Base-by-base conservation (phyloP, 2,329 filamentous ascomycete species). In the Ploettnerulaceae sp. region DNA sequence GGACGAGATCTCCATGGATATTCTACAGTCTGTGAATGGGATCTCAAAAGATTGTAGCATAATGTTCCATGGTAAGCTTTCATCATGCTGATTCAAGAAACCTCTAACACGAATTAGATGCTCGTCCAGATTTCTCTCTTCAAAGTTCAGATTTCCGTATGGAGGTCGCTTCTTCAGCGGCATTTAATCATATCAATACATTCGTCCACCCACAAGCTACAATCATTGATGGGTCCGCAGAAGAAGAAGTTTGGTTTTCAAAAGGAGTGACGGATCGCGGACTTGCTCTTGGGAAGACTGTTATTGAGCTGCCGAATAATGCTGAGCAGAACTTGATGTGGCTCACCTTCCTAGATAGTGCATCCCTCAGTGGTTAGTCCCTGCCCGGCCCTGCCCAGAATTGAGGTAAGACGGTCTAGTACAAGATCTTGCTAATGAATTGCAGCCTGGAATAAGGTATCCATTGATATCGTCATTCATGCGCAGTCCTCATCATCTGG, bases 391-490 rank as follows among this genome's bases (percentile, higher is more conserved):
- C 26, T 43, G 36, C 15, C 25, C 2, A 24, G 20, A 22, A n/a
- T 32, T 8, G 7, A 15, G 0, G 15, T 24, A 26, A 50, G 18
- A 44, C 56, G 41, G n/a, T n/a, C n/a, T n/a, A n/a, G n/a, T n/a
- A n/a, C n/a, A n/a, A n/a, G n/a, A n/a, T n/a, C 14, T n/a, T 48
- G 35, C 57, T 63, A 51, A 61, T 54, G 36, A 53, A 37, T 20
- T 32, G 18, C 60, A 83, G 84, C 77, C 25, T 96, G 90, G 90
- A 82, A 91, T 63, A 77, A 80, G 36, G 72, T 87, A 4, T 79
- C 75, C 28, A 74, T 97, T 51, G 89, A 97, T 54, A 86, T 98
- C 43, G 66, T 96, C 9, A 78, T 97, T 7, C 87, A 94, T 49
- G 88, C 86, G 1, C 76, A 81, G 5, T 69, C 80, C 3, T 74